Percentiles rank a stretch among this genome's conserved stretches.
These are phyloP conservation scores for Peronospora belbahrii DNA, from an alignment of 352 stramenopile genomes.

Conservation along the genomic window DNA sequence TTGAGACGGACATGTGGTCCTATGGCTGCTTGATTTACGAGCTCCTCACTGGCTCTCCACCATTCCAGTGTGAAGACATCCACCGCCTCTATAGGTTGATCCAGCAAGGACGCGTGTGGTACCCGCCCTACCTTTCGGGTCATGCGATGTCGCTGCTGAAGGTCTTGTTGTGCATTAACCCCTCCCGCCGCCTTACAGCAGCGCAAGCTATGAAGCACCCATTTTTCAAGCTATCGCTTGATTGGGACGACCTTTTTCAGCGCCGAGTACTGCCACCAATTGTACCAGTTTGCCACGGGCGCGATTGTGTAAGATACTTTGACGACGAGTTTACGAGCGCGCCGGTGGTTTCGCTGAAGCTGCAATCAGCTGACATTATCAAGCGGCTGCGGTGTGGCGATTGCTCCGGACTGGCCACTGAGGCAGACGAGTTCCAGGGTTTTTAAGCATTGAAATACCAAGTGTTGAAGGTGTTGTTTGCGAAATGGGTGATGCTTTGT, in stretches of 20 bases:
- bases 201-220: constrained; percentile 59
- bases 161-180: constrained; percentile 43
- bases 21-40: constrained; percentile 84
- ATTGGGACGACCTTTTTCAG: constrained; percentile 61
- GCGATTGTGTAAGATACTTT: constrained; percentile 77
- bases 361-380: constrained; percentile 24
- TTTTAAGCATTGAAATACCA: constrained; percentile 14
- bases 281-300: constrained; percentile 38
- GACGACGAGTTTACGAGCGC: constrained; percentile 78
- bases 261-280: constrained; percentile 61
- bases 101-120: constrained; percentile 51
- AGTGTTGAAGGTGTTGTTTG: constrained; percentile 4
- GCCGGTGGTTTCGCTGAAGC: constrained; percentile 39
- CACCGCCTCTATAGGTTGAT: constrained; percentile 58
- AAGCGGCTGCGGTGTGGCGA: constrained; percentile 32
- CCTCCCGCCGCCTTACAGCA: constrained; percentile 40
- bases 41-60: constrained; percentile 58
- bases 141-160: constrained; percentile 42
- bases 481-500: constrained; percentile 4
- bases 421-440: constrained; percentile 27
- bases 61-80: constrained; percentile 66
- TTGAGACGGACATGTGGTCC: constrained; percentile 83
- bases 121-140: constrained; percentile 49
- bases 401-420: constrained; percentile 12
- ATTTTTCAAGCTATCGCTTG: constrained; percentile 56